Percentiles rank a stretch among this genome's conserved stretches.
Evolutionary conservation across 768 basidiomycete genomes (phyloP).

Genomic region (Mycena venus): DNA sequence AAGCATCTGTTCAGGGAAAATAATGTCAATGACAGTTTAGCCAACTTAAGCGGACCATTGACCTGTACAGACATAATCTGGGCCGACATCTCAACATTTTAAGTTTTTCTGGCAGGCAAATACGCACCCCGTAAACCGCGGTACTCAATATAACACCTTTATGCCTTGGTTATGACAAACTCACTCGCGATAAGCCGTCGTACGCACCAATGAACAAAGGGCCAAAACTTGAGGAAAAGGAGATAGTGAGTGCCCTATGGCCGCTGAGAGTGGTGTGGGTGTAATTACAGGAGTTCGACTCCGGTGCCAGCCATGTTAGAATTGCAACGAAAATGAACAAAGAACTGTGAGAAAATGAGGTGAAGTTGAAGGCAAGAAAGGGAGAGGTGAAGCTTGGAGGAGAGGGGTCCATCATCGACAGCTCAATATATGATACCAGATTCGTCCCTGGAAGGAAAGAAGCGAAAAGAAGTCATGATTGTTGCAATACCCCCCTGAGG

Average conservation of each 20-base stretch:
- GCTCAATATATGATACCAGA: background rate
- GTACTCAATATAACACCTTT: slow-evolving; percentile 28
- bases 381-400: background rate
- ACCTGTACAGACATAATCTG: slow-evolving; percentile 26
- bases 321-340: background rate
- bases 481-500: too few species aligned
- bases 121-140: slow-evolving; percentile 15
- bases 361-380: background rate
- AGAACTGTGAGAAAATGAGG: background rate
- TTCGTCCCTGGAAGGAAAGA: background rate
- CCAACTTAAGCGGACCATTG: too few species aligned
- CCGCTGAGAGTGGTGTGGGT: background rate
- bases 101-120: background rate
- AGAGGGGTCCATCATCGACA: too few species aligned
- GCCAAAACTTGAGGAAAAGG: slow-evolving; percentile 17
- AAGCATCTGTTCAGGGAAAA: too few species aligned
- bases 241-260: background rate
- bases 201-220: slow-evolving; percentile 25
- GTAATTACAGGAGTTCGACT: slow-evolving; percentile 29
- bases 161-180: background rate
- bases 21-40: background rate
- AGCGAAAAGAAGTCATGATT: background rate
- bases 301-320: slow-evolving; percentile 30
- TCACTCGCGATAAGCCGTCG: background rate
- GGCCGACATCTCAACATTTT: background rate